Base-by-base conservation (phyloP, 345 rosid genomes). In the Lumnitzera racemosa region DNA sequence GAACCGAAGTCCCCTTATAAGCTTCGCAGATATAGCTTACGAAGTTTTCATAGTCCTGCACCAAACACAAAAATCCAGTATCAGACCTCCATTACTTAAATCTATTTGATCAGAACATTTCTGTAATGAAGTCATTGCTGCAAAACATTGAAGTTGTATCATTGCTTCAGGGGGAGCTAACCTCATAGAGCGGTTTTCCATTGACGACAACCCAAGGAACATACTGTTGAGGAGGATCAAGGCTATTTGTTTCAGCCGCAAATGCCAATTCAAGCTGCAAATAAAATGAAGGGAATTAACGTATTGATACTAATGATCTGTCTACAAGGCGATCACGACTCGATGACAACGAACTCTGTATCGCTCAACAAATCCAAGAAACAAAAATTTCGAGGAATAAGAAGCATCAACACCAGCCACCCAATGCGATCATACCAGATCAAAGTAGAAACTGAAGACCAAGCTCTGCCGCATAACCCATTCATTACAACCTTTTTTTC, bases 121-220 rank as follows among this genome's bases (percentile, higher is more conserved):
- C 24, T 13, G 36, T 25, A 61, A 50, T 4, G 47, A 50, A 51
- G 15, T 31, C 12, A 61, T 11, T 11, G 0, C 5, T 16, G 24
- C 20, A 15, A 15, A 20, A 20, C 10, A 31, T 61, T 49, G 20
- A 24, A 15, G 53, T 47, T 14, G n/a, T 12, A 52, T 51, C 36
- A 29, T 52, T 13, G 46, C 24, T 64, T 49, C 49, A 51, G 15
- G 20, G 31, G 31, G 24, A 74, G 68, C 81, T 20, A 74, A 89
- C 98, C 80, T 89, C 96, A 48, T 87, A 92, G 62, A 92, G 95
- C 36, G 98, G 98, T 70, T 81, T 82, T 43, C 95, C 97, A 76
- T 92, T 73, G 59, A 92, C 98, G 43, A 86, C 94, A 2, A 89
- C 98, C 96, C 98, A 92, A 3, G 98, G 96, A 58, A 92, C 98